Base-by-base conservation (phyloP, 1,284 basidiomycete genomes). In the Melampsora abietis-canadensis region DNA sequence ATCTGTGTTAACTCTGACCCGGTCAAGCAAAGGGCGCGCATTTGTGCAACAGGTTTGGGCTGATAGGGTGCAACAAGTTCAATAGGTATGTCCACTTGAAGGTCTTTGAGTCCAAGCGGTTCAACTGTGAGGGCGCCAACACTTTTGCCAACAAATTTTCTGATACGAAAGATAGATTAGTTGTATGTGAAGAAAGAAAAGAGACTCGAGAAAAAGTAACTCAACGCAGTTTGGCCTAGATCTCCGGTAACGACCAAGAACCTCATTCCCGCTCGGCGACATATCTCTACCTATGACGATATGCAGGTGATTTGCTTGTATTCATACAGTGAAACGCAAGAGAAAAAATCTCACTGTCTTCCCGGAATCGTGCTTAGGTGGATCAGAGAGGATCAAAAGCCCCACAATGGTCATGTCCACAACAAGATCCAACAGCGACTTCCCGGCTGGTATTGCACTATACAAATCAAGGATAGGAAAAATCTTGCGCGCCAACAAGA, bases 241-340 rank as follows among this genome's bases (percentile, higher is more conserved):
- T 87, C 83, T 79, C 88, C 89, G 1, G 89, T 90, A 69, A 90
- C 88, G 84, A 90, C 87, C 79, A 87, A 86, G 77, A 89, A 87
- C 24, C 88, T 83, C 64, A 88, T 86, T 7, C 87, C 87, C 2
- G 88, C 88, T 7, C 85, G 81, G 30, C 88, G 40, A 40, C 40
- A 40, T 40, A 40, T 40, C 2, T 14, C 40, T 12, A 40, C 40
- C 40, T 40, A 2, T 14, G 10, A 40, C 10, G 2, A 40, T 12
- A 40, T 14, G 40, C 10, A 40, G 14, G 2, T 12, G 14, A 12
- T 0, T 10, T 40, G 14, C 1, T 14, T 40, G 2, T 14, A 12
- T 40, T 8, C 14, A 40, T 14, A 40, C 40, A 40, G 14, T 40
- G 14, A 14, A 40, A 14, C 40, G 2, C 27, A 40, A 12, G 84